Evolutionary conservation across 1,139 yeast genomes (phyloP).

Genomic region (Eremothecium coryli): DNA sequence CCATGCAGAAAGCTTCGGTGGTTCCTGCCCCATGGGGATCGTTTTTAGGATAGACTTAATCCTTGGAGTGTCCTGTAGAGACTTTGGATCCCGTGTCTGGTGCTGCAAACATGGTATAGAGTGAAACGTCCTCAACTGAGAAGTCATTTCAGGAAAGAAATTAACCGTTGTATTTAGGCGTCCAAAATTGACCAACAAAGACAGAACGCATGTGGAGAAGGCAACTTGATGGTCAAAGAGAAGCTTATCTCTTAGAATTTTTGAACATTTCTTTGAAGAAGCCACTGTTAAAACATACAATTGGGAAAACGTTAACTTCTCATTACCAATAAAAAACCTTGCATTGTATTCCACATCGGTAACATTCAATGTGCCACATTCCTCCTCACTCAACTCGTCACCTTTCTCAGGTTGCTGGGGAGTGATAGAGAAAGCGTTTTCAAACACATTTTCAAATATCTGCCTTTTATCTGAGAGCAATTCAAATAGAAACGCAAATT

Average conservation of each 20-base stretch:
- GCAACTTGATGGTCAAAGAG: slow-evolving; percentile 55
- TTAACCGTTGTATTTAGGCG: slow-evolving; percentile 92
- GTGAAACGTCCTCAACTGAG: slow-evolving; percentile 84
- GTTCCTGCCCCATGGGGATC: slow-evolving; percentile 36
- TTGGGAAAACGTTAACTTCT: slow-evolving; percentile 68
- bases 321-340: slow-evolving; percentile 34
- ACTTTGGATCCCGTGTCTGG: slow-evolving; percentile 52
- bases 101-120: slow-evolving; percentile 86
- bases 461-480: slow-evolving; percentile 54
- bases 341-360: slow-evolving; percentile 28
- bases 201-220: slow-evolving; percentile 69
- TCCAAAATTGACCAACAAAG: slow-evolving; percentile 83
- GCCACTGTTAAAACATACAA: slow-evolving; percentile 75
- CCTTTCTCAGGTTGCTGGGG: slow-evolving; percentile 16
- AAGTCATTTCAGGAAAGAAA: slow-evolving; percentile 94
- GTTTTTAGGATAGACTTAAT: slow-evolving; percentile 84
- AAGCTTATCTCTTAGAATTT: slow-evolving; percentile 69
- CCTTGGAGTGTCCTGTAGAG: slow-evolving; percentile 90
- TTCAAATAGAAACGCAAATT: slow-evolving; percentile 62
- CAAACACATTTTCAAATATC: slow-evolving; percentile 60
- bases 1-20: slow-evolving; percentile 44
- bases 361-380: slow-evolving; percentile 23
- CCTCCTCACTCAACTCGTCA: too few species aligned
- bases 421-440: slow-evolving; percentile 17
- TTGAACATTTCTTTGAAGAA: slow-evolving; percentile 75